Conservation (phyloP, 208 protist genomes). For the Acanthamoeba divionensis region DNA sequence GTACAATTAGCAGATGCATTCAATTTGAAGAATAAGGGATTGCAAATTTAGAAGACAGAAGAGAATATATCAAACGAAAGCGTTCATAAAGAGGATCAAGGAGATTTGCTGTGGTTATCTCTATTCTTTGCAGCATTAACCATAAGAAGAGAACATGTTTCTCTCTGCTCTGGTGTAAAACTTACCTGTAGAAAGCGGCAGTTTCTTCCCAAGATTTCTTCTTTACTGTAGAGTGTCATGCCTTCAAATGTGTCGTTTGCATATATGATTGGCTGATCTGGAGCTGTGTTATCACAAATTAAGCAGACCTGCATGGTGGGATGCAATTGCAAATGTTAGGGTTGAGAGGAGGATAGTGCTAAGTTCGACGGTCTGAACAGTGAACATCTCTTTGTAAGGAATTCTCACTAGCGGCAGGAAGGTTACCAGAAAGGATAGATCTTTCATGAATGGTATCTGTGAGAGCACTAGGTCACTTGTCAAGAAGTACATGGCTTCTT, state of each 20-base stretch:
- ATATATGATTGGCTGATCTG: not conserved
- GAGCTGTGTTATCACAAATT: not conserved
- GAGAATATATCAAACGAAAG: too few relatives aligned
- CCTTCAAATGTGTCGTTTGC: slow-evolving; percentile 43
- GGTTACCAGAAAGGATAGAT: not conserved
- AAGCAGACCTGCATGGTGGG: slow-evolving; percentile 4
- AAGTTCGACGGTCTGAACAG: not conserved
- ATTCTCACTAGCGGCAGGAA: not conserved
- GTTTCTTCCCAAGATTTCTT: slow-evolving; percentile 34
- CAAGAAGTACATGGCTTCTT: not conserved
- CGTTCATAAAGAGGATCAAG: too few relatives aligned
- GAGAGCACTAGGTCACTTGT: not conserved
- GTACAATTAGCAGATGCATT: too few relatives aligned
- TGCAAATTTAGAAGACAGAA: too few relatives aligned
- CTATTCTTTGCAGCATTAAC: too few relatives aligned
- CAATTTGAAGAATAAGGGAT: too few relatives aligned
- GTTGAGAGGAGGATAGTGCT: not conserved
- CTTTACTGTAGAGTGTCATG: slow-evolving; percentile 33
- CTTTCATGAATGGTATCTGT: not conserved
- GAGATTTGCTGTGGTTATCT: too few relatives aligned
- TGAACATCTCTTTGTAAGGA: not conserved
- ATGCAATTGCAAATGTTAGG: too few relatives aligned
- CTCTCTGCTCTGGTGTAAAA: too few relatives aligned
- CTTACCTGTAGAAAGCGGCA: slow-evolving; percentile 20
- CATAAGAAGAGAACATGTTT: too few relatives aligned